Percentiles rank a stretch among this genome's conserved stretches.
These are phyloP conservation scores for Candida manassasensis DNA, from an alignment of 805 yeast species.

Conservation along the genomic window DNA sequence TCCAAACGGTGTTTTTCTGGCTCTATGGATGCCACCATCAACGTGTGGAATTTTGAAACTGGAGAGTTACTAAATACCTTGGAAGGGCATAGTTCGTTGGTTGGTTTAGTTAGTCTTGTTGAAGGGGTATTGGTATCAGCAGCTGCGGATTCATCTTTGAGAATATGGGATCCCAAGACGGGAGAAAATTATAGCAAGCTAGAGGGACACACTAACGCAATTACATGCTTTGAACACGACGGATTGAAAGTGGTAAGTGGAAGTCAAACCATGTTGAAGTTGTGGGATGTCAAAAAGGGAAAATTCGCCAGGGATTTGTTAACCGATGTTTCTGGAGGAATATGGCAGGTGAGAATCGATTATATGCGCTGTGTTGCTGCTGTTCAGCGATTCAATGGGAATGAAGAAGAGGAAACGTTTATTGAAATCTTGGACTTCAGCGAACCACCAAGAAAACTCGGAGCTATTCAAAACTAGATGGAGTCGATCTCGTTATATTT, in stretches of 20 bases:
- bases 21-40: constrained; percentile 81
- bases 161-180: constrained; percentile 88
- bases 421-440: constrained; percentile 86
- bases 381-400: constrained; percentile 54
- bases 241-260: constrained; percentile 84
- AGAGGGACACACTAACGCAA: constrained; percentile 81
- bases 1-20: constrained; percentile 85
- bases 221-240: constrained; percentile 90
- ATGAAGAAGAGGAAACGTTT: constrained; percentile 54
- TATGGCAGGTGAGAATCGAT: constrained; percentile 93
- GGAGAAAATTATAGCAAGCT: constrained; percentile 63
- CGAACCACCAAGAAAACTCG: constrained; percentile 18
- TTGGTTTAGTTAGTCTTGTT: constrained; percentile 78
- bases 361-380: constrained; percentile 86
- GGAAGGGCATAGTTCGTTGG: constrained; percentile 86
- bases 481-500: constrained; percentile 4
- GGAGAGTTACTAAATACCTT: constrained; percentile 67
- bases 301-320: constrained; percentile 68
- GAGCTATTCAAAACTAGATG: not conserved
- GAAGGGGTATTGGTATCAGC: constrained; percentile 81
- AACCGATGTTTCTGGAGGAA: constrained; percentile 71
- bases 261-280: constrained; percentile 76
- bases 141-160: constrained; percentile 88
- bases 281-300: constrained; percentile 84
- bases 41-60: constrained; percentile 82